These are phyloP conservation scores for Rauvolfia tetraphylla DNA, from an alignment of 257 asterid genomes.

Conservation along the genomic window DNA sequence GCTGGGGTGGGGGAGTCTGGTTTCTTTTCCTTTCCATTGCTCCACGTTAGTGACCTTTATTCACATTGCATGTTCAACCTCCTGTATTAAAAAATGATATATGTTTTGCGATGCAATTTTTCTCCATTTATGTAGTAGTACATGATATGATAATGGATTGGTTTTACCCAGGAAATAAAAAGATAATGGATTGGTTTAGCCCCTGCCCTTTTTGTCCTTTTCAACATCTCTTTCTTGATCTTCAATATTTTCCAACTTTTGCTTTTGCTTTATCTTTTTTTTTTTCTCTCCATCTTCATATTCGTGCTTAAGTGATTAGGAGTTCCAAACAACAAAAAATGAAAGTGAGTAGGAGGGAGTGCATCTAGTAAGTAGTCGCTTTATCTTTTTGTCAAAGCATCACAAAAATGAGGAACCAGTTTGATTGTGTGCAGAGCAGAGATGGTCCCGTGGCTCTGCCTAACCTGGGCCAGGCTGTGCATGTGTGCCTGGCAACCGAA, in stretches of 20 bases:
- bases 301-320: not conserved
- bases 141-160: slow-evolving; percentile 16
- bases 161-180: slow-evolving; percentile 23
- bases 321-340: no score
- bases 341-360: not conserved
- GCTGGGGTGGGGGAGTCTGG: slow-evolving; percentile 22
- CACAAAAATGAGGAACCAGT: not conserved
- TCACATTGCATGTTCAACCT: not conserved
- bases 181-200: slow-evolving; percentile 19
- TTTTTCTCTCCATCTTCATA: not conserved
- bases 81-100: not conserved
- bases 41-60: slow-evolving; percentile 20
- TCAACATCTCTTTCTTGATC: not conserved
- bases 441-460: slow-evolving; percentile 7
- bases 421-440: slow-evolving; percentile 19
- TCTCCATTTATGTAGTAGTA: no score
- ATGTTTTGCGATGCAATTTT: not conserved
- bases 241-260: not conserved
- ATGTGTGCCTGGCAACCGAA: slow-evolving; percentile 7
- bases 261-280: not conserved
- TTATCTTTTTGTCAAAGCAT: slow-evolving; percentile 25
- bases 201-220: slow-evolving; percentile 37
- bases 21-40: slow-evolving; percentile 18
- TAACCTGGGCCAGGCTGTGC: slow-evolving; percentile 23
- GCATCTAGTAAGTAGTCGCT: not conserved